Base-by-base conservation (phyloP, 108 stramenopile genomes). In the Cyclotella baltica region DNA sequence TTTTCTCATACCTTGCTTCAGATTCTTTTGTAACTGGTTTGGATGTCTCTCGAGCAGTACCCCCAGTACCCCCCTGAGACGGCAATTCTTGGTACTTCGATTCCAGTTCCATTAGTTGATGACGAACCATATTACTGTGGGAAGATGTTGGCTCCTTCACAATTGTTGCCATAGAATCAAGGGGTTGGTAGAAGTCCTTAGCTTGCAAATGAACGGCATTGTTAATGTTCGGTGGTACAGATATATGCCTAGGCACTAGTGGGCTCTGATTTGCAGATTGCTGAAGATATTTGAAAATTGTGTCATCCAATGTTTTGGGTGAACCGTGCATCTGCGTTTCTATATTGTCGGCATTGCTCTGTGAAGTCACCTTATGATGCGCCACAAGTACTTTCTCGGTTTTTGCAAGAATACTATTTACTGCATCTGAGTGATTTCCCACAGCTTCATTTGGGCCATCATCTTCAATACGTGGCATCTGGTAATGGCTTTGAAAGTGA, bases 31-130 rank as follows among this genome's bases (percentile, higher is more conserved):
- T 19, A 23, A 55, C 5, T 19, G 19, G 53, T 16, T 8, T 55
- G 23, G 53, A 19, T 55, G 53, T 16, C 6, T 23, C 19, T n/a
- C 13, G 19, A 16, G 8, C 13, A 55, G 15, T 55, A 4, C 5
- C 53, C 53, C 19, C 53, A 6, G 5, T n/a, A 55, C 23, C 13
- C 8, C 19, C 23, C 23, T 5, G 34, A 13, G 61, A 35, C 2
- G 19, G 16, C 35, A 57, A 57, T 6, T 34, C 35, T 33, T 62
- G 61, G 34, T 62, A 62, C 35, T 33, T 62, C 35, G 61, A 34
- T 35, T 62, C 34, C 10, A 62, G 61, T 35, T 62, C 33, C 31
- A 62, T 34, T 25, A 62, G 27, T 9, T 20, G 61, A 15, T 37
- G 33, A 15, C 31, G 61, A 11, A 62, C 20, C 23, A 62, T 62